A percentile compares a stretch with the other conserved stretches of the same genome.
Evolutionary conservation across 78 protist species (phyloP).

Genomic region (Dictyostelium brefeldianum): DNA sequence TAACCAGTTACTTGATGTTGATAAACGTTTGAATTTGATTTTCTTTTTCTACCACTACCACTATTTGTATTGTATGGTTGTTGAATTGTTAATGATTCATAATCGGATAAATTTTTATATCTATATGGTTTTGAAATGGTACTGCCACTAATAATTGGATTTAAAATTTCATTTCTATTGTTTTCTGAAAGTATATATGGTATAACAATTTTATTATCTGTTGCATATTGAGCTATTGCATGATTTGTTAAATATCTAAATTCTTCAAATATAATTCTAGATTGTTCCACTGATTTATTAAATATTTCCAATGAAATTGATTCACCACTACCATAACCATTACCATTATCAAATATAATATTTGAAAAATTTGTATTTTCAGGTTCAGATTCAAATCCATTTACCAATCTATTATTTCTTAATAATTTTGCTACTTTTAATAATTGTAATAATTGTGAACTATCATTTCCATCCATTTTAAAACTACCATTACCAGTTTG

Average conservation of each 20-base stretch:
- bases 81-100: no score
- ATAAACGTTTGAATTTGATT: no score
- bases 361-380: no score
- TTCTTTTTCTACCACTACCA: no score
- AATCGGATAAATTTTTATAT: no score
- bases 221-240: not conserved
- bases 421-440: not conserved
- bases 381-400: no score
- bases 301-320: not conserved
- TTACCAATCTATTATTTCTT: not conserved
- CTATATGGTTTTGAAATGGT: no score
- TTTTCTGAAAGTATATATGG: not conserved
- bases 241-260: conserved; percentile 23
- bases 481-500: not conserved
- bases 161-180: no score
- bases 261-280: not conserved
- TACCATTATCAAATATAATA: not conserved
- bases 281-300: not conserved
- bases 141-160: no score
- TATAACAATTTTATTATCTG: not conserved
- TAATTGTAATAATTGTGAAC: not conserved
- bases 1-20: not conserved
- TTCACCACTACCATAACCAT: not conserved
- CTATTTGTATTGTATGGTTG: no score
- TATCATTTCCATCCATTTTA: not conserved